A percentile compares a stretch with the other conserved stretches of the same genome.
Evolutionary conservation across 2,329 filamentous ascomycete species (phyloP).

Genomic region (Alternaria dauci): DNA sequence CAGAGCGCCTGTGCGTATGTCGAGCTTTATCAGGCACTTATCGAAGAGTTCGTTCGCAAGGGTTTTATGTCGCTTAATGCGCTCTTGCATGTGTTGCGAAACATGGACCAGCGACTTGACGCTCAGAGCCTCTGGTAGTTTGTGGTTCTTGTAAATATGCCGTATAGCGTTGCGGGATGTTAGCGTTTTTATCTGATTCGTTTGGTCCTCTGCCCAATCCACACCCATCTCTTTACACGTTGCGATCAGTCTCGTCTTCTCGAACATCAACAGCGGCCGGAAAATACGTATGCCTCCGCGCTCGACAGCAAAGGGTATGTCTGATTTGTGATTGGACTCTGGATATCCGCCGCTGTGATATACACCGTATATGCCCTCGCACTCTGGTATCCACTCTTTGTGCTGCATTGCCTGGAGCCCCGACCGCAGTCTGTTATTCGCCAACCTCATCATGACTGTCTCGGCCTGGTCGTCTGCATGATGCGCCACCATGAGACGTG

Average conservation of each 20-base stretch:
- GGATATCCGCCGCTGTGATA: conserved; percentile 54
- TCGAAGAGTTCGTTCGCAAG: conserved; percentile 66
- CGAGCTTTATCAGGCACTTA: conserved; percentile 56
- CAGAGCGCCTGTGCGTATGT: conserved; percentile 49
- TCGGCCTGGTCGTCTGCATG: conserved; percentile 93
- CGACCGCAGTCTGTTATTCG: conserved; percentile 70
- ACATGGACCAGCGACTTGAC: conserved; percentile 64
- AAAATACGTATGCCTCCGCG: conserved; percentile 72
- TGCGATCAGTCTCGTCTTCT: conserved; percentile 75
- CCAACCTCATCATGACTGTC: conserved; percentile 82
- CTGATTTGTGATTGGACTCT: conserved; percentile 11
- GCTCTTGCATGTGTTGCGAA: conserved; percentile 59
- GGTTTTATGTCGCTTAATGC: conserved; percentile 60
- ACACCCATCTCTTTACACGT: conserved; percentile 75
- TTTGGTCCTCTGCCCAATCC: conserved; percentile 83
- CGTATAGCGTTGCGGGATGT: conserved; percentile 85
- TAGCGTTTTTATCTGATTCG: conserved; percentile 78
- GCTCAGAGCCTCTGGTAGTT: conserved; percentile 74
- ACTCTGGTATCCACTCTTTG: conserved; percentile 80
- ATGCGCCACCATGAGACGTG: conserved; percentile 78
- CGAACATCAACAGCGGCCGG: conserved; percentile 74
- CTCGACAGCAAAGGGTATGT: conserved; percentile 58
- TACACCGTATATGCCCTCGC: conserved; percentile 75
- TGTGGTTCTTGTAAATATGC: conserved; percentile 65
- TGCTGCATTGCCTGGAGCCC: conserved; percentile 75